Conservation (phyloP, 352 stramenopile genomes). For the Phytophthora lateralis region DNA sequence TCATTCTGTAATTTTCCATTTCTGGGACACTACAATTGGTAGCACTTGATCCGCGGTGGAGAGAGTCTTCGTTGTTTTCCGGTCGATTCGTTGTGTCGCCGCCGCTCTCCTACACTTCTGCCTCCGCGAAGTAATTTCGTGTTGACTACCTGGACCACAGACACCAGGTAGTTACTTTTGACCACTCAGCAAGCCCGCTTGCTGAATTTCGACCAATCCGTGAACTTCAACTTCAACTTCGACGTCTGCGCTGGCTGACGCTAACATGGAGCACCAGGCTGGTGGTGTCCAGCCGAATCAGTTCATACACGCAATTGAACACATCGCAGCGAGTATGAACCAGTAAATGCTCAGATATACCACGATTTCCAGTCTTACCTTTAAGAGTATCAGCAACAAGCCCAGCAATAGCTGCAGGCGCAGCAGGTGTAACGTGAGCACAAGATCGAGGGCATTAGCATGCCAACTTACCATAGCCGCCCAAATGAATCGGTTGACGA, state of each 20-base stretch:
- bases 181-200: background rate
- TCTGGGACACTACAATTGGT: background rate
- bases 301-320: conserved; percentile 5
- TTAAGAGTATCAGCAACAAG: conserved; percentile 1
- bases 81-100: background rate
- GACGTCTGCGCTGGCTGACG: background rate
- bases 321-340: conserved; percentile 1
- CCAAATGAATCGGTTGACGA: conserved; percentile 1
- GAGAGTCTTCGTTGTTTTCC: background rate
- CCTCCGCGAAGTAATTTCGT: background rate
- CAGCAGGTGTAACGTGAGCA: conserved; percentile 2
- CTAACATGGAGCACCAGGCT: conserved; percentile 1
- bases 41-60: background rate
- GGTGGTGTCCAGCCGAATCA: background rate
- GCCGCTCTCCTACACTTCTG: background rate
- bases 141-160: background rate
- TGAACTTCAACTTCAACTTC: conserved; percentile 3
- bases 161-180: background rate
- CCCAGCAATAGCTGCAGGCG: conserved; percentile 7
- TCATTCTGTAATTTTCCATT: background rate
- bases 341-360: conserved; percentile 16
- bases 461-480: conserved; percentile 2
- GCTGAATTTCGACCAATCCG: background rate
- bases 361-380: conserved; percentile 9
- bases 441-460: conserved; percentile 8